phyloP scores from a whole-genome alignment of 768 basidiomycete genomes.

The Butyriboletus loyo region DNA sequence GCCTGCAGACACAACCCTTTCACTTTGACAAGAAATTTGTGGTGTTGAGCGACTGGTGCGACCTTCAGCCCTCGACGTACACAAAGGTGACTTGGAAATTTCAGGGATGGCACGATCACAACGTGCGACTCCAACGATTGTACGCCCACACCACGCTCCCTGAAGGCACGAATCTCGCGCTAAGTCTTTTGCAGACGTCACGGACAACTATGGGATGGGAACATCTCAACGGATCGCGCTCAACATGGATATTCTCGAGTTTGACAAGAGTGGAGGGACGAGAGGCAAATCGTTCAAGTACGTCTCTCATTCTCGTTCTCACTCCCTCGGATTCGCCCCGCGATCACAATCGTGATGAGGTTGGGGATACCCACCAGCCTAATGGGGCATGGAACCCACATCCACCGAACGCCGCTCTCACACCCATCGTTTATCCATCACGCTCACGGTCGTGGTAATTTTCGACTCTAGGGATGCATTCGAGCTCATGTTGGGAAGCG shows the following conservation, averaged over 20 bases:
- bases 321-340: not conserved
- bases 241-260: slow-evolving; percentile 66
- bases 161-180: not conserved
- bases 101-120: slow-evolving; percentile 92
- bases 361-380: not conserved
- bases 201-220: slow-evolving; percentile 89
- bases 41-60: slow-evolving; percentile 87
- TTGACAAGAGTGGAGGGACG: slow-evolving; percentile 16
- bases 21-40: slow-evolving; percentile 73
- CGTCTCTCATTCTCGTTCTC: slow-evolving; percentile 32
- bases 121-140: slow-evolving; percentile 92
- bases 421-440: not conserved
- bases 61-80: not conserved
- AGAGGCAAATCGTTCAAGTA: slow-evolving; percentile 37
- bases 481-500: slow-evolving; percentile 79
- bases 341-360: not conserved
- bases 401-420: slow-evolving; percentile 11
- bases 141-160: slow-evolving; percentile 43
- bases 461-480: slow-evolving; percentile 70
- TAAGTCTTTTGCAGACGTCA: slow-evolving; percentile 54
- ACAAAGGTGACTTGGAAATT: not conserved
- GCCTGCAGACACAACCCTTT: slow-evolving; percentile 18
- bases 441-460: slow-evolving; percentile 19
- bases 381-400: not conserved
- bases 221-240: slow-evolving; percentile 62